Base-by-base conservation (phyloP, 306 rosid genomes). In the Calophaca sinica region DNA sequence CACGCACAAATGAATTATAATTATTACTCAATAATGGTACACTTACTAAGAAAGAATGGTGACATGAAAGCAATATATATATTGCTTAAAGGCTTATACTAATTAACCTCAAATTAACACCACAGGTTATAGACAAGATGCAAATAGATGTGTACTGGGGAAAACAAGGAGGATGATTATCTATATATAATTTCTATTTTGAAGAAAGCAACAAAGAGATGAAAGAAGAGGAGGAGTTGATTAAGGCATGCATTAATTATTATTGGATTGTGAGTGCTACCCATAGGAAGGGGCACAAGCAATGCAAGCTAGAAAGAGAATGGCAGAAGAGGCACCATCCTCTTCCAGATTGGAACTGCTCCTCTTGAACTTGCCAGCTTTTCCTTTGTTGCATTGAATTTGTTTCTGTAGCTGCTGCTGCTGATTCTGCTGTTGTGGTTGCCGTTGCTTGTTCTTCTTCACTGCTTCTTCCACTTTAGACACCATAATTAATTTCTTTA, bases 231-330 rank as follows among this genome's bases (percentile, higher is more conserved):
- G 26, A 38, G 32, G 36, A 33, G 8, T 20, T 51, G 35, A 55
- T 50, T 7, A 50, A 50, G 29, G 11, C n/a, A 28, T 28, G 54
- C n/a, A 28, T 28, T 20, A 2, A 65, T 46, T 26, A 33, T 4
- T 50, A 35, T 12, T 15, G 26, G 15, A 29, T 62, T 76, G 9
- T 76, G 29, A 28, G 12, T 8, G 14, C 72, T 84, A 85, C 0
- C 41, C 77, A 81, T 77, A 76, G 6, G 83, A 84, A 69, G 96
- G 96, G 12, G 94, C 57, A 81, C 91, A 92, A 61, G 90, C 99
- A 38, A 94, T 89, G 85, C 99, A 94, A 89, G 99, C 99, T 35
- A 94, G 97, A 80, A 92, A 83, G 77, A 94, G 91, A 81, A 94
- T 92, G 57, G 99, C 99, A 9, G 99, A 86, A 70, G 96, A 92